Evolutionary conservation across 768 basidiomycete genomes (phyloP).

Genomic region (Hemileccinum impolitum): DNA sequence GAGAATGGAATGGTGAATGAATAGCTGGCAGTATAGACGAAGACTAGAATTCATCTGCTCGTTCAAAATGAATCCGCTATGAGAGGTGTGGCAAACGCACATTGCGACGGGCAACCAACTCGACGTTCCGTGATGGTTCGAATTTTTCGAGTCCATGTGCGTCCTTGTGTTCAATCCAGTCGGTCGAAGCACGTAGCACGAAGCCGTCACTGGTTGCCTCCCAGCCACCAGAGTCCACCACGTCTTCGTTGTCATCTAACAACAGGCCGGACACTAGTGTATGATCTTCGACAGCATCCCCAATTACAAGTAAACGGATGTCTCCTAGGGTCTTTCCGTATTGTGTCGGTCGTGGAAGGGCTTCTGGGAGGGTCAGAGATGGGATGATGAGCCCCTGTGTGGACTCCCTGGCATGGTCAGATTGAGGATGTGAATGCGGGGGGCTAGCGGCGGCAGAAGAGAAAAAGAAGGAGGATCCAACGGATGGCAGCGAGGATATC

Average conservation of each 20-base stretch:
- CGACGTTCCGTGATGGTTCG: slow-evolving; percentile 62
- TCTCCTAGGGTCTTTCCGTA: slow-evolving; percentile 69
- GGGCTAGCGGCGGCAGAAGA: slow-evolving; percentile 70
- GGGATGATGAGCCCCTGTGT: slow-evolving; percentile 66
- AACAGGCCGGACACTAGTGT: slow-evolving; percentile 45
- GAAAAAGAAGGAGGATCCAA: slow-evolving; percentile 75
- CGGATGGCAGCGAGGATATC: slow-evolving; percentile 67
- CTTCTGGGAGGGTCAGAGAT: slow-evolving; percentile 57
- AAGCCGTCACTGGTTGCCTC: slow-evolving; percentile 45
- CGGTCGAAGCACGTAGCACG: slow-evolving; percentile 58
- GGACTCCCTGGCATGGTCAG: slow-evolving; percentile 37
- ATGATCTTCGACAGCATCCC: slow-evolving; percentile 34
- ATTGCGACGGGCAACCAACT: slow-evolving; percentile 52
- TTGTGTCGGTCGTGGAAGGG: slow-evolving; percentile 60
- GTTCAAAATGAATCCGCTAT: slow-evolving; percentile 5
- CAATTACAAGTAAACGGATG: slow-evolving; percentile 54
- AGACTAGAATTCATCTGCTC: slow-evolving; percentile 18
- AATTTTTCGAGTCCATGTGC: slow-evolving; percentile 62
- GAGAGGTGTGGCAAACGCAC: slow-evolving; percentile 37
- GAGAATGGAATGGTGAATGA: slow-evolving; percentile 52
- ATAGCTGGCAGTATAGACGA: slow-evolving; percentile 41
- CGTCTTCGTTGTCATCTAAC: slow-evolving; percentile 62
- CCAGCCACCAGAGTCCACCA: slow-evolving; percentile 61
- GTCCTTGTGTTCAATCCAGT: slow-evolving; percentile 68
- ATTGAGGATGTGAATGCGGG: slow-evolving; percentile 46